These are phyloP conservation scores for Penicillium malachiteum DNA, from an alignment of 495 filamentous ascomycete species.

Conservation along the genomic window DNA sequence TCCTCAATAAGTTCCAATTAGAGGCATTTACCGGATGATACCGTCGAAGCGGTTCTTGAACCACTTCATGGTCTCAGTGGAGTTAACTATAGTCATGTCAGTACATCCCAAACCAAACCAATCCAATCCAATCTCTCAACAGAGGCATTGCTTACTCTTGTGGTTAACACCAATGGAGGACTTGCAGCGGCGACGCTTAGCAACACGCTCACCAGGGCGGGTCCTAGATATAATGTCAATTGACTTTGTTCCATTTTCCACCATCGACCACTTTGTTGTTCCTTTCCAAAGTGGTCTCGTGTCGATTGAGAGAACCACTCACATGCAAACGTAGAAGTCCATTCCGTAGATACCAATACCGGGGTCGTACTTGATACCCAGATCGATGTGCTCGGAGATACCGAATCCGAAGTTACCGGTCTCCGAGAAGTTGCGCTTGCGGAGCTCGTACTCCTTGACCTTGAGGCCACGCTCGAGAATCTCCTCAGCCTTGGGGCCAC, in stretches of 20 bases:
- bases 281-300: neutral
- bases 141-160: conserved; percentile 47
- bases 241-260: too few relatives aligned
- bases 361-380: conserved; percentile 99
- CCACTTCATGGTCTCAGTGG: conserved; percentile 94
- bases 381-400: conserved; percentile 99
- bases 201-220: conserved; percentile 95
- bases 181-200: conserved; percentile 89
- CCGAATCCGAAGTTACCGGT: conserved; percentile 99
- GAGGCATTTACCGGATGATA: conserved; percentile 76
- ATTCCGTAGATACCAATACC: conserved; percentile 99
- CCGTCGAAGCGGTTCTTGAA: conserved; percentile 99
- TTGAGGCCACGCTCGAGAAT: conserved; percentile 99
- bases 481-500: conserved; percentile 99
- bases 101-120: too few relatives aligned
- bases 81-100: conserved; percentile 52
- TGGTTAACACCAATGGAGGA: conserved; percentile 81
- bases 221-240: conserved; percentile 49
- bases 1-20: conserved; percentile 22
- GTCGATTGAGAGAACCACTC: conserved; percentile 24
- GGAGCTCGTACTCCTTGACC: conserved; percentile 99
- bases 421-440: conserved; percentile 99
- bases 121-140: too few relatives aligned
- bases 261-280: neutral
- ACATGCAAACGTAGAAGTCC: conserved; percentile 99